phyloP scores from a whole-genome alignment of 2,329 filamentous ascomycete species.

The Pseudomassariella vexata region DNA sequence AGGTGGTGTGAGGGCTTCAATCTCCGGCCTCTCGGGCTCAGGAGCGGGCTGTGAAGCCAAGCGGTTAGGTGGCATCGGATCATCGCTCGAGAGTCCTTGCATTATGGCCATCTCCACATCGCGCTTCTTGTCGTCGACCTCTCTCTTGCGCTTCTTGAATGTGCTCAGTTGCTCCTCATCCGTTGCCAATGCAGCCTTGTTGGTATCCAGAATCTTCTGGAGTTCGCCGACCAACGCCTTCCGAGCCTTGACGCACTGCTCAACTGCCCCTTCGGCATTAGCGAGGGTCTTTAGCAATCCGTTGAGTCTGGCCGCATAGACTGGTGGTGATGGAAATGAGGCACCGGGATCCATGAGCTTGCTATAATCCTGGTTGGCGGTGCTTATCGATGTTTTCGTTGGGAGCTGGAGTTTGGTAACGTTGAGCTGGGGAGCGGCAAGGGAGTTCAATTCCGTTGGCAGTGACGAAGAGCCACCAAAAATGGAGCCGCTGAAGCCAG shows the following conservation, averaged over 20 bases:
- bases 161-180: conserved; percentile 65
- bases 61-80: conserved; percentile 42
- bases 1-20: conserved; percentile 85
- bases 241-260: conserved; percentile 83
- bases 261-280: conserved; percentile 81
- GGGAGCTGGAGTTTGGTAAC: conserved; percentile 67
- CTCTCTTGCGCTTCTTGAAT: conserved; percentile 59
- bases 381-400: conserved; percentile 60
- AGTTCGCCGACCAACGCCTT: conserved; percentile 71
- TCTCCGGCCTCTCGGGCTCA: conserved; percentile 69
- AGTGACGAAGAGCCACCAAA: conserved; percentile 58
- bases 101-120: conserved; percentile 91
- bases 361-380: conserved; percentile 75
- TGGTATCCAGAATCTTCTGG: conserved; percentile 73
- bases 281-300: conserved; percentile 85
- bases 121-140: conserved; percentile 76
- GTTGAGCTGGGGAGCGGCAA: conserved; percentile 69
- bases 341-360: conserved; percentile 71
- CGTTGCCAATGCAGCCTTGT: conserved; percentile 60
- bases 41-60: conserved; percentile 38
- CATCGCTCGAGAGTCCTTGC: conserved; percentile 63
- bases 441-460: conserved; percentile 69
- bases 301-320: conserved; percentile 84
- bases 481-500: conserved; percentile 55
- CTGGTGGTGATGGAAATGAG: conserved; percentile 71